Evolutionary conservation across 306 rosid species (phyloP).

Genomic region (Vigna reflexopilosa): DNA sequence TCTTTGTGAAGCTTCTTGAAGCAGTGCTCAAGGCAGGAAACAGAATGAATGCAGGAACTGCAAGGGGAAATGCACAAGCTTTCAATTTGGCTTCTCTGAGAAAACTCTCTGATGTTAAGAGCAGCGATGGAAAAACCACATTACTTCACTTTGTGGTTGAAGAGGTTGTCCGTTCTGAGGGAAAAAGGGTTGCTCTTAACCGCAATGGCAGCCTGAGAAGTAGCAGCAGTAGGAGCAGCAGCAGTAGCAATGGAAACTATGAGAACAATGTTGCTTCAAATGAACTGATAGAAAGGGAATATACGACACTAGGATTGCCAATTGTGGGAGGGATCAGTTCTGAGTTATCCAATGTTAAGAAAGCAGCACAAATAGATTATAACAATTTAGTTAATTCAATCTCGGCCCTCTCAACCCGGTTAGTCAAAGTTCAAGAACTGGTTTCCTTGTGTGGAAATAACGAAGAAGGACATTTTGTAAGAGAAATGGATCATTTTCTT

Average conservation of each 20-base stretch:
- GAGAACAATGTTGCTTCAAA: slow-evolving; percentile 40
- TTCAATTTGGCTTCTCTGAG: slow-evolving; percentile 74
- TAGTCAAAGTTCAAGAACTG: slow-evolving; percentile 48
- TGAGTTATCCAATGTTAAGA: slow-evolving; percentile 75
- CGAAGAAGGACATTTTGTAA: slow-evolving; percentile 57
- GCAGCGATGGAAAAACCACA: slow-evolving; percentile 78
- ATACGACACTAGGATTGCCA: slow-evolving; percentile 70
- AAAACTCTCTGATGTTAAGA: slow-evolving; percentile 82
- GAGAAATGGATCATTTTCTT: slow-evolving; percentile 68
- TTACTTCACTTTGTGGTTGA: slow-evolving; percentile 85
- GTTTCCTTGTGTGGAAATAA: slow-evolving; percentile 48
- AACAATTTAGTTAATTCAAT: slow-evolving; percentile 51
- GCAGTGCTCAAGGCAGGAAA: slow-evolving; percentile 90
- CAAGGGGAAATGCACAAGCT: slow-evolving; percentile 89
- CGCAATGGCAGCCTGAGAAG: slow-evolving; percentile 55
- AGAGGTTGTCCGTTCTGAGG: slow-evolving; percentile 86
- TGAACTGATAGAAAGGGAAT: slow-evolving; percentile 71
- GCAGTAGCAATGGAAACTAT: slow-evolving; percentile 32
- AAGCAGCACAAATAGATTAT: slow-evolving; percentile 68
- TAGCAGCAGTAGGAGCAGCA: slow-evolving; percentile 47
- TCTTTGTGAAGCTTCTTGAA: slow-evolving; percentile 79
- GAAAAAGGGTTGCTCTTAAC: slow-evolving; percentile 65
- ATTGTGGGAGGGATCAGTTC: slow-evolving; percentile 83
- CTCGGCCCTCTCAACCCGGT: slow-evolving; percentile 51
- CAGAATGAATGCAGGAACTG: slow-evolving; percentile 85